Base-by-base conservation (phyloP, 148 eudicot species). In the Amaranthus palmeri region DNA sequence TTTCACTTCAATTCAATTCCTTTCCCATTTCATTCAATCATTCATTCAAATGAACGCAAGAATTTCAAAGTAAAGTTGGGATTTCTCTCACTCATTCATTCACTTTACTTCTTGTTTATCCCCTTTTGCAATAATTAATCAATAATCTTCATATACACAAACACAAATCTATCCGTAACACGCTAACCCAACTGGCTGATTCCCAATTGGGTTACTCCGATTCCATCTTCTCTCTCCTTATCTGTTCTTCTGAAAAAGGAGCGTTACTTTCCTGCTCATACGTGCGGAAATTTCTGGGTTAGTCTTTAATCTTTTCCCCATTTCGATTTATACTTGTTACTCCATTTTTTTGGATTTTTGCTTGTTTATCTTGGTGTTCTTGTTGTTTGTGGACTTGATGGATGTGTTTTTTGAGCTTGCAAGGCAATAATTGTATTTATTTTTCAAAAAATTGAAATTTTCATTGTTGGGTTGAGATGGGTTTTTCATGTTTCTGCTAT, bases 11-110 rank as follows among this genome's bases (percentile, higher is more conserved):
- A 25, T 11, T 61, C 65, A 9, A 56, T 36, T 9, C 4, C 13
- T 54, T 54, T 3, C 14, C 17, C 14, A 4, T 55, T 14, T 25
- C 11, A 3, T 11, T 3, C 46, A 61, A 42, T 4, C 2, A 4
- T 17, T 8, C 68, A 15, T 65, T 65, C 68, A 73, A 50, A 65
- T 63, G 11, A 51, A 43, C 52, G 62, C 69, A 54, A 64, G 69
- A 11, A n/a, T 15, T 25, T 25, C 36, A 25, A 25, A 65, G 51
- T 12, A 63, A 63, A 72, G 61, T 63, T 72, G 13, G 14, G 6
- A 57, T 8, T 55, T 59, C 17, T 59, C 17, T 13, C 17, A 3
- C 40, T 62, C 52, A 25, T 13, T 10, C 56, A 17, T 60, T 13
- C 67, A 5, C 15, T 6, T 25, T 6, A 2, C 8, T 5, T 25